Evolutionary conservation across 2,329 filamentous ascomycete genomes (phyloP).

Genomic region (Alternaria sp.): DNA sequence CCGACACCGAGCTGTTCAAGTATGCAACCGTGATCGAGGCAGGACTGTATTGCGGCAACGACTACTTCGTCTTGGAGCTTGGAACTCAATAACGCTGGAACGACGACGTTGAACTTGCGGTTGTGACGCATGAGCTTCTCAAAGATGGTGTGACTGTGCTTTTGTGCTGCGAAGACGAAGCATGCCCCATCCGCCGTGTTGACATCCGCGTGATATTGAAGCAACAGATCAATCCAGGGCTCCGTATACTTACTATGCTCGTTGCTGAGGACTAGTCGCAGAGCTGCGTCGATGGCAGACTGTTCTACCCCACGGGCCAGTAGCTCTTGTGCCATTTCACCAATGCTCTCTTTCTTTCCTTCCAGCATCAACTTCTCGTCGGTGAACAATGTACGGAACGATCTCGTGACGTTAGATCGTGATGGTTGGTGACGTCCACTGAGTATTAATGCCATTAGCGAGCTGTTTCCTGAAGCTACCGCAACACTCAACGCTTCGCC

Average conservation of each 20-base stretch:
- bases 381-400: constrained; percentile 36
- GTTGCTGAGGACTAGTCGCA: constrained; percentile 28
- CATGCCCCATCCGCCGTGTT: constrained; percentile 39
- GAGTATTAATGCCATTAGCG: constrained; percentile 60
- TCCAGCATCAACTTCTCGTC: constrained; percentile 7
- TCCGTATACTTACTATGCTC: constrained; percentile 13
- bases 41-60: constrained; percentile 57
- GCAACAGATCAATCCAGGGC: constrained; percentile 29
- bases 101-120: constrained; percentile 60
- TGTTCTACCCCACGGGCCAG: constrained; percentile 37
- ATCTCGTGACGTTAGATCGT: constrained; percentile 31
- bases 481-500: constrained; percentile 63
- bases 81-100: constrained; percentile 64
- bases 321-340: constrained; percentile 32
- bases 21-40: constrained; percentile 58
- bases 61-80: constrained; percentile 55
- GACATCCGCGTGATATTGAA: constrained; percentile 37
- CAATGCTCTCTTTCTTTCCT: background rate
- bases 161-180: constrained; percentile 40
- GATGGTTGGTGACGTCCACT: constrained; percentile 40
- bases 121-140: constrained; percentile 46
- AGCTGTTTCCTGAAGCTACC: constrained; percentile 58
- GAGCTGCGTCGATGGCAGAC: constrained; percentile 33
- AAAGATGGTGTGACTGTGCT: constrained; percentile 26
- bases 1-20: constrained; percentile 28